Evolutionary conservation across 352 stramenopile genomes (phyloP).

Genomic region (Globisporangium solare): DNA sequence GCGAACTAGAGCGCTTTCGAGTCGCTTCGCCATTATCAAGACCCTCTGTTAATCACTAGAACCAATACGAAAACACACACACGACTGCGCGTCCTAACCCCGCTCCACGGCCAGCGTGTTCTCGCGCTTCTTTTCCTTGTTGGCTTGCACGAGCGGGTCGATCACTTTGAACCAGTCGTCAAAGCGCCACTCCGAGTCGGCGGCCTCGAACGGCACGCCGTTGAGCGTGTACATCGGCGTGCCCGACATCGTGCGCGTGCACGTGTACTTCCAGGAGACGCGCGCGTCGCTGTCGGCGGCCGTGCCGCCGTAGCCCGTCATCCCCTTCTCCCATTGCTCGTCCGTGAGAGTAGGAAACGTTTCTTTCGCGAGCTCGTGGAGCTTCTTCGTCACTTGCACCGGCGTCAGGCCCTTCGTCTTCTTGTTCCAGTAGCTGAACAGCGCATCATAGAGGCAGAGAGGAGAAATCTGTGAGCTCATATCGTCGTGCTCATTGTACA

Average conservation of each 20-base stretch:
- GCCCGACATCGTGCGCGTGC: constrained; percentile 61
- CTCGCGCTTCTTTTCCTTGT: constrained; percentile 6
- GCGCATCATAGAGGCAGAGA: too few species aligned
- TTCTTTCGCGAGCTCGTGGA: constrained; percentile 51
- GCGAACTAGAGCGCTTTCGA: too few species aligned
- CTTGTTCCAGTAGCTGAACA: constrained; percentile 70
- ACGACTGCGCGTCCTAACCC: not conserved
- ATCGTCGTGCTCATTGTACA: too few species aligned
- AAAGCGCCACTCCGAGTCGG: constrained; percentile 39
- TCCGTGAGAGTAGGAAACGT: constrained; percentile 63
- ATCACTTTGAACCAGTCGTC: constrained; percentile 57
- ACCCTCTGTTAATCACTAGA: too few species aligned
- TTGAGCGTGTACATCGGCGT: constrained; percentile 83
- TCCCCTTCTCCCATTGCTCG: constrained; percentile 60
- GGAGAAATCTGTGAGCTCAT: too few species aligned
- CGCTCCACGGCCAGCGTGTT: not conserved
- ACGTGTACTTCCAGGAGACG: constrained; percentile 82
- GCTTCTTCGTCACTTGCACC: constrained; percentile 55
- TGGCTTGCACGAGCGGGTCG: constrained; percentile 33
- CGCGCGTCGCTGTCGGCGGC: constrained; percentile 52
- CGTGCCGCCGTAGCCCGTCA: constrained; percentile 74
- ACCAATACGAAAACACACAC: too few species aligned
- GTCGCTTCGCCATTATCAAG: too few species aligned
- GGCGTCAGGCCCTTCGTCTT: constrained; percentile 68
- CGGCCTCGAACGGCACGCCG: constrained; percentile 51